Percentiles rank a stretch among this genome's conserved stretches.
These are phyloP conservation scores for Aspergillus sclerotiicarbonarius DNA, from an alignment of 495 filamentous ascomycete genomes.

Conservation along the genomic window DNA sequence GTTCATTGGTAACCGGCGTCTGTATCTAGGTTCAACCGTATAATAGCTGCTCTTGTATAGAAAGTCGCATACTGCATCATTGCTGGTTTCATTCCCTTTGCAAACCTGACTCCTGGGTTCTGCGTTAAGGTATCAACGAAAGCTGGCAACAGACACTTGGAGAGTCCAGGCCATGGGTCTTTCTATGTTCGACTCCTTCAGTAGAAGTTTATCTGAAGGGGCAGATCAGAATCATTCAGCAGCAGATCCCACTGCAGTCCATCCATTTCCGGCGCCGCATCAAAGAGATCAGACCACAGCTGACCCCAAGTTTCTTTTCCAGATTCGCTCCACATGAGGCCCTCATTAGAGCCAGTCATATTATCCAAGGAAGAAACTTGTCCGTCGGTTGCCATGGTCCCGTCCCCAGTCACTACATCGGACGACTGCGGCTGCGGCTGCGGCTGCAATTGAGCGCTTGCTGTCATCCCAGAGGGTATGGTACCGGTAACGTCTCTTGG, in stretches of 20 bases:
- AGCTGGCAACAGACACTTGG: too few relatives aligned
- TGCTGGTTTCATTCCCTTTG: too few relatives aligned
- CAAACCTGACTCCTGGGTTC: too few relatives aligned
- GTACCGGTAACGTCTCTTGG: not conserved
- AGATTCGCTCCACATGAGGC: not conserved
- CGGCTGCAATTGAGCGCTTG: not conserved
- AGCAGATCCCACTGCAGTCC: not conserved
- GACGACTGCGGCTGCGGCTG: not conserved
- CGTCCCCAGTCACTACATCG: not conserved
- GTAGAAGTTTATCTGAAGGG: not conserved
- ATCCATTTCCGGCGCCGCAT: conserved; percentile 1
- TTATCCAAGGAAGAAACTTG: not conserved
- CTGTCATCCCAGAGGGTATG: not conserved
- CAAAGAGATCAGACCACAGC: conserved; percentile 19
- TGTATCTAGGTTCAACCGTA: not conserved
- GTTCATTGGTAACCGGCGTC: not conserved
- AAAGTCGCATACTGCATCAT: not conserved
- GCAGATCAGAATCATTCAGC: not conserved
- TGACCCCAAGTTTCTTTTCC: conserved; percentile 23
- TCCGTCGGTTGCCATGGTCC: not conserved
- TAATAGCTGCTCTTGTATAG: conserved; percentile 10
- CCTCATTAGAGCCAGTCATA: not conserved
- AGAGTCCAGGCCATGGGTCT: not conserved
- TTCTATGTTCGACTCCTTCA: not conserved
- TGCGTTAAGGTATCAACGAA: too few relatives aligned